phyloP scores from a whole-genome alignment of 331 rosid species.

The Cydonia oblonga region DNA sequence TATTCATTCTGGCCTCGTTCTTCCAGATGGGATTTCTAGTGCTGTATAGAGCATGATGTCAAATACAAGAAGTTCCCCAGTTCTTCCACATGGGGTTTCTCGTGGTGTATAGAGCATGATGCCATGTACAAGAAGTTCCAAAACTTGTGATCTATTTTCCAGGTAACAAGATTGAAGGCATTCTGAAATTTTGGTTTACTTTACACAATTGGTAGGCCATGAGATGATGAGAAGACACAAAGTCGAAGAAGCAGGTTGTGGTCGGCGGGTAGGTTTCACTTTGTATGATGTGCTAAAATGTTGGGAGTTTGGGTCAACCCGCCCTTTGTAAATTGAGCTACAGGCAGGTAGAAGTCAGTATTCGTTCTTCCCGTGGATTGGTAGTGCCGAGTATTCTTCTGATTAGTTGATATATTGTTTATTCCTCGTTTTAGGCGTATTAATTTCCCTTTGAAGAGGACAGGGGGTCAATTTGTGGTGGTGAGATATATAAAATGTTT shows the following conservation, averaged over 20 bases:
- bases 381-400: slow-evolving; percentile 41
- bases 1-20: slow-evolving; percentile 37
- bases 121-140: slow-evolving; percentile 27
- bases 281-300: slow-evolving; percentile 31
- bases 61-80: slow-evolving; percentile 26
- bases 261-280: slow-evolving; percentile 36
- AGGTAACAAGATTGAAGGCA: slow-evolving; percentile 28
- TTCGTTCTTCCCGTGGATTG: slow-evolving; percentile 34
- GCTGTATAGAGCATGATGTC: slow-evolving; percentile 56
- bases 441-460: slow-evolving; percentile 27
- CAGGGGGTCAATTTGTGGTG: slow-evolving; percentile 18
- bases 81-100: slow-evolving; percentile 45
- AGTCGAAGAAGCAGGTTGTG: slow-evolving; percentile 30
- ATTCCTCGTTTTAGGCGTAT: slow-evolving; percentile 29
- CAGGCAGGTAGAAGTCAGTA: slow-evolving; percentile 51
- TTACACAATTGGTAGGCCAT: slow-evolving; percentile 22
- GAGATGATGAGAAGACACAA: slow-evolving; percentile 21
- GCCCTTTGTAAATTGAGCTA: slow-evolving; percentile 71
- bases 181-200: slow-evolving; percentile 33
- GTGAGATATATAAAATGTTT: slow-evolving; percentile 37
- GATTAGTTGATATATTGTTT: slow-evolving; percentile 31
- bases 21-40: slow-evolving; percentile 42
- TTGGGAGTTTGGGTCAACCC: slow-evolving; percentile 32
- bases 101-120: slow-evolving; percentile 52
- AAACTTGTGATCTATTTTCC: slow-evolving; percentile 25